A percentile compares a stretch with the other conserved stretches of the same genome.
phyloP scores from a whole-genome alignment of 306 rosid species.

The Castanea crenata region DNA sequence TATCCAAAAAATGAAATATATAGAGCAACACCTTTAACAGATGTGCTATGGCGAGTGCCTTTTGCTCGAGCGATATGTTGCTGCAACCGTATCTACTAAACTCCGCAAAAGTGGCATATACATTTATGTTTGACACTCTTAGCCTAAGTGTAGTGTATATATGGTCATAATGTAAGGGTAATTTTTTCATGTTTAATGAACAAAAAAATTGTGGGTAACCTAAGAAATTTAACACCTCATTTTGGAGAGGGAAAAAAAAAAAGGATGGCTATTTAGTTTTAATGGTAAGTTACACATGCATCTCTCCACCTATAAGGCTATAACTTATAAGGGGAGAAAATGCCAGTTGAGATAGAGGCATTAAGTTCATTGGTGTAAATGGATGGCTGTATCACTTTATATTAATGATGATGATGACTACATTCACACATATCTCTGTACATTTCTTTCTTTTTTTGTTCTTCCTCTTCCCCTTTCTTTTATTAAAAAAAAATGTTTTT shows the following conservation, averaged over 20 bases:
- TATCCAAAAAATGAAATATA: neutral
- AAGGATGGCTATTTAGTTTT: too few relatives aligned
- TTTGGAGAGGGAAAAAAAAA: too few relatives aligned
- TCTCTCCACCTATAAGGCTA: too few relatives aligned
- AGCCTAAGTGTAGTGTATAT: neutral
- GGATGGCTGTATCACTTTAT: neutral
- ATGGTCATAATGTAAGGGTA: neutral
- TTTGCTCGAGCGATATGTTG: too few relatives aligned
- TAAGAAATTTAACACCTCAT: neutral
- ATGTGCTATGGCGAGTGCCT: too few relatives aligned
- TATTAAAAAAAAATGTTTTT: neutral
- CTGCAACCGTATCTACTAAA: too few relatives aligned
- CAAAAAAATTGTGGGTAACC: neutral
- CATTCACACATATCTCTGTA: neutral
- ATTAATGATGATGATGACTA: neutral
- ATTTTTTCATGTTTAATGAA: neutral
- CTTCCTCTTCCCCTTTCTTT: neutral
- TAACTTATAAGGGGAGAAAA: too few relatives aligned
- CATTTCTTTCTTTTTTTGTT: neutral
- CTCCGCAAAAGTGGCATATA: too few relatives aligned
- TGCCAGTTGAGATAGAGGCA: too few relatives aligned
- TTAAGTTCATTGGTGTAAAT: too few relatives aligned
- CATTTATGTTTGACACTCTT: neutral
- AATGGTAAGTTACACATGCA: too few relatives aligned
- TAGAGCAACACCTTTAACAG: neutral